Percentiles rank a stretch among this genome's conserved stretches.
phyloP scores from a whole-genome alignment of 1,284 basidiomycete genomes.

The Dichomitus squalens region DNA sequence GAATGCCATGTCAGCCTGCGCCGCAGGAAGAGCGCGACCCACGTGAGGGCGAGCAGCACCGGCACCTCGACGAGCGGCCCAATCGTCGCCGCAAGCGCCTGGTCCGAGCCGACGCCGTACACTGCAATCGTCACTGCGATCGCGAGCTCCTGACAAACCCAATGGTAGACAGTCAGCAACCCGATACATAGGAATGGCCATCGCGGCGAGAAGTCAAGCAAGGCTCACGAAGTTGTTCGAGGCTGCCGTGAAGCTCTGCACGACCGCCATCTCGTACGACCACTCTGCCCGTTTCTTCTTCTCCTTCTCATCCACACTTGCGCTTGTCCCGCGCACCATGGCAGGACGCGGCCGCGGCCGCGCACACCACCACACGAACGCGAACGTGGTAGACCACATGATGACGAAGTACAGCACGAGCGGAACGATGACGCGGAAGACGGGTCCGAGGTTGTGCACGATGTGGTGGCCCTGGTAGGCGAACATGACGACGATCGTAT shows the following conservation, averaged over 20 bases:
- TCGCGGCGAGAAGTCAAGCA: background rate
- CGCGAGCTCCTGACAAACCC: conserved; percentile 61
- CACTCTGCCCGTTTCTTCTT: conserved; percentile 33
- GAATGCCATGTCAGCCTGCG: too few species aligned
- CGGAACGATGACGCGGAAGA: conserved; percentile 81
- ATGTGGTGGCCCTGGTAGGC: conserved; percentile 69
- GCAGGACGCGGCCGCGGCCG: background rate
- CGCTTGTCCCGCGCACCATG: background rate
- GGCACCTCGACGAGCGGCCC: conserved; percentile 83
- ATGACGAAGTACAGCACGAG: conserved; percentile 78
- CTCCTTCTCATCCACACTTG: conserved; percentile 10
- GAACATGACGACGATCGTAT: conserved; percentile 79
- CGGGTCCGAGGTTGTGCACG: conserved; percentile 66
- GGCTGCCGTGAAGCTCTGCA: conserved; percentile 64
- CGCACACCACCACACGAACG: conserved; percentile 52
- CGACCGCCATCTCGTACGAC: conserved; percentile 71
- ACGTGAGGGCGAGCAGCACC: conserved; percentile 73
- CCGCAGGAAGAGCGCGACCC: conserved; percentile 22
- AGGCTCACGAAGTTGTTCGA: conserved; percentile 55
- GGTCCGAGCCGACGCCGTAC: conserved; percentile 74
- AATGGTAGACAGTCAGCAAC: background rate
- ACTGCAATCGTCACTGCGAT: conserved; percentile 84
- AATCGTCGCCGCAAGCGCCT: conserved; percentile 79
- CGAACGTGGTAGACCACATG: conserved; percentile 75
- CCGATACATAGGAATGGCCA: too few species aligned